Evolutionary conservation across 2,329 filamentous ascomycete species (phyloP), one percentile per base, ranked within the genome.

Genomic region (Chaetomiaceae sp.): DNA sequence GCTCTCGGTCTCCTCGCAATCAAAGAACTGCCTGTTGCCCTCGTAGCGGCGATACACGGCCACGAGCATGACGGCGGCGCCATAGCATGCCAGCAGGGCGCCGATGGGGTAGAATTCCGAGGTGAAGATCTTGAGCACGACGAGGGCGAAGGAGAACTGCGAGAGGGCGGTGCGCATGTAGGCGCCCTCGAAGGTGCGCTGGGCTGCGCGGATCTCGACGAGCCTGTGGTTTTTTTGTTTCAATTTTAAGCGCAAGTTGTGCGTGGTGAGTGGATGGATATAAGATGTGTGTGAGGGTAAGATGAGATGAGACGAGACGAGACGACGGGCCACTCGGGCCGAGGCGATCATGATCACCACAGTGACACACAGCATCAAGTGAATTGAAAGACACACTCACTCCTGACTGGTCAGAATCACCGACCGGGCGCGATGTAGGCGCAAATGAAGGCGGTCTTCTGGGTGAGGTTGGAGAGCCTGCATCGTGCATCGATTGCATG

Each of bases 51-150:
- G 81, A 69, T 95, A 95, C 48, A 89, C 74, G 61, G 89, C 87
- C 53, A 95, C 89, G 21, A 88, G 75, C 64, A 97, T 74, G 42
- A 99, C 81, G 6, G 89, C 88, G 3, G 85, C 83, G 12, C 92
- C 93, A 65, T 97, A 97, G 43, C 89, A 84, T 38, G 93, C 91
- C 66, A 96, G 96, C 27, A 99, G 76, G 6, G 93, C 93, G n/a
- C 93, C 93, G 56, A 96, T 96, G 60, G 86, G 83, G 71, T 97
- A 97, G 74, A 99, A 97, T 66, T 97, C 93, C 46, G 85, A 81
- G 8, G 90, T 96, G 73, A 99, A 97, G 69, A 99, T 95, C 73
- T 95, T 96, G 60, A 96, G 82, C 46, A 99, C 88, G 56, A 99
- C 85, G 44, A 99, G 83, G 17, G 92, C 85, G 68, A 99, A 97